Conservation (phyloP, 2,329 filamentous ascomycete species). For the Xylaria sp. region DNA sequence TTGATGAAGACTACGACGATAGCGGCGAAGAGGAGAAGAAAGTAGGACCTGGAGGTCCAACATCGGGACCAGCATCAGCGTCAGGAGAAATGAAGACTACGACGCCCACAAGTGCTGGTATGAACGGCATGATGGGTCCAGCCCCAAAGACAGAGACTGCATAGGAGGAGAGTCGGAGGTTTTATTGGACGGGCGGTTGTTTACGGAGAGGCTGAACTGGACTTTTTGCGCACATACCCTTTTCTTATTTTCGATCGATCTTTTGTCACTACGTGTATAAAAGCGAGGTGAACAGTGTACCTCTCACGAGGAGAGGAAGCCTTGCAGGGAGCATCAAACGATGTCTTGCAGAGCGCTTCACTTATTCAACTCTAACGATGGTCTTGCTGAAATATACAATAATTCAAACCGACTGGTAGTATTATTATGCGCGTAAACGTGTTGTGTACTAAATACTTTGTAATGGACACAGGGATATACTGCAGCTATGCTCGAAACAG, state of each 20-base stretch:
- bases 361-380: conserved; percentile 19
- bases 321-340: conserved; percentile 35
- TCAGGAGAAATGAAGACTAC: conserved; percentile 65
- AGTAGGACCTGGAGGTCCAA: conserved; percentile 55
- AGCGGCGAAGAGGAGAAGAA: conserved; percentile 88
- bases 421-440: not conserved
- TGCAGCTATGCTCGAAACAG: no score
- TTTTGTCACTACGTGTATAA: conserved; percentile 39
- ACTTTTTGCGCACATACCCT: conserved; percentile 44
- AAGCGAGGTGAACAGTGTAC: conserved; percentile 34
- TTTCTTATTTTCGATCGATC: conserved; percentile 39
- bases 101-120: conserved; percentile 60
- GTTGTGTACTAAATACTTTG: not conserved
- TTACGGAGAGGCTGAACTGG: conserved; percentile 35
- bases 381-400: conserved; percentile 13
- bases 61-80: conserved; percentile 56
- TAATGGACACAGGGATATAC: not conserved
- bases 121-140: conserved; percentile 61
- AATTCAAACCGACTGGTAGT: not conserved
- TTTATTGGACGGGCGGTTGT: not conserved
- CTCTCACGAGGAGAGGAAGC: conserved; percentile 39
- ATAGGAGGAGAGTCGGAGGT: conserved; percentile 17
- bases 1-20: conserved; percentile 97
- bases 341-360: conserved; percentile 30
- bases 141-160: conserved; percentile 60